phyloP scores from a whole-genome alignment of 192 early-diverging fungal genomes.

The Coemansia sp. region DNA sequence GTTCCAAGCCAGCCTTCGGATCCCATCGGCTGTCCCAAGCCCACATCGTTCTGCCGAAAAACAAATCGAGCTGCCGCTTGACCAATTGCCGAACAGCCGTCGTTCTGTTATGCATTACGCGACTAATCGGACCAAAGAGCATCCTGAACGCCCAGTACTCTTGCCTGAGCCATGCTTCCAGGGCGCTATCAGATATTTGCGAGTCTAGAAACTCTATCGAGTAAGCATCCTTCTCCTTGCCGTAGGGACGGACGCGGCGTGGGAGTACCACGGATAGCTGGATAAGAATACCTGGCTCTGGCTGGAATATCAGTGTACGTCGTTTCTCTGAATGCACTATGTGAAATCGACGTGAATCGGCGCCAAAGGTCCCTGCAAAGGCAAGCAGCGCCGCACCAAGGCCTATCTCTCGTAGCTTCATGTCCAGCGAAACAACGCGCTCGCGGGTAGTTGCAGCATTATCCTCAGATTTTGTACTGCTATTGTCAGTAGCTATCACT shows the following conservation, averaged over 20 bases:
- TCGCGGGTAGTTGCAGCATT: slow-evolving; percentile 11
- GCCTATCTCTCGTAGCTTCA: slow-evolving; percentile 73
- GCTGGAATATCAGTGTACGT: slow-evolving; percentile 34
- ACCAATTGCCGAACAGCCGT: slow-evolving; percentile 12
- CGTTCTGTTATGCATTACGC: background rate
- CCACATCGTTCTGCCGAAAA: slow-evolving; percentile 42
- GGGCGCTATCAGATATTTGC: slow-evolving; percentile 27
- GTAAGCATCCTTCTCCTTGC: slow-evolving; percentile 40
- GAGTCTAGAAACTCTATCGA: slow-evolving; percentile 46
- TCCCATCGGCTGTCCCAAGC: slow-evolving; percentile 42
- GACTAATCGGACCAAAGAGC: slow-evolving; percentile 27
- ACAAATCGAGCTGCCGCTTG: slow-evolving; percentile 34
- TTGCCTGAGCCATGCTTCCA: slow-evolving; percentile 28
- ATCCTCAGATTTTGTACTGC: background rate
- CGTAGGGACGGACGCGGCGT: slow-evolving; percentile 29
- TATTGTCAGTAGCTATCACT: background rate
- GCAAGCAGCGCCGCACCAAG: slow-evolving; percentile 71
- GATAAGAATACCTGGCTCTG: slow-evolving; percentile 34
- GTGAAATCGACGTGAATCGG: slow-evolving; percentile 14
- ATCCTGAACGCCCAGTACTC: slow-evolving; percentile 38
- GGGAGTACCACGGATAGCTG: slow-evolving; percentile 44
- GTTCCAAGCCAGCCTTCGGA: slow-evolving; percentile 13
- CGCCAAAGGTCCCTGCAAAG: slow-evolving; percentile 55
- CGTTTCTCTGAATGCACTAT: slow-evolving; percentile 48
- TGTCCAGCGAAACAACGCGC: slow-evolving; percentile 67